These are phyloP conservation scores for Amesomyces nigricolor DNA, from an alignment of 2,329 filamentous ascomycete genomes.

Conservation along the genomic window DNA sequence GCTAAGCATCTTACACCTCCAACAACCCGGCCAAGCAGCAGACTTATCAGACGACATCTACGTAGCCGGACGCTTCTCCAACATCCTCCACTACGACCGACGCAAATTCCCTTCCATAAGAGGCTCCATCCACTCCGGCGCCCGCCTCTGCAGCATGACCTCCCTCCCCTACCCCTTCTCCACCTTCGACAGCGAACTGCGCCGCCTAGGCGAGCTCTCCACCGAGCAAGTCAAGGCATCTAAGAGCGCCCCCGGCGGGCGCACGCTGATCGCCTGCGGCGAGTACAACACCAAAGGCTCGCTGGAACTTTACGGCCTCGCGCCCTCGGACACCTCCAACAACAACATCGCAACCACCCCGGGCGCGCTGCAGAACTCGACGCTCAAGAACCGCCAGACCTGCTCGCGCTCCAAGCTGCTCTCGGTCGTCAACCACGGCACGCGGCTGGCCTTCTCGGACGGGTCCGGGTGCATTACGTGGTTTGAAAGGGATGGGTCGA, in stretches of 20 bases:
- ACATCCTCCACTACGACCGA: constrained; percentile 82
- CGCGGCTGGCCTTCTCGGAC: constrained; percentile 75
- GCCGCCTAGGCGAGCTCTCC: constrained; percentile 51
- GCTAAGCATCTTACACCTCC: constrained; percentile 74
- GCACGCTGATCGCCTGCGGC: constrained; percentile 74
- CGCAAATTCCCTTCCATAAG: constrained; percentile 75
- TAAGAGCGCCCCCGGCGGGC: constrained; percentile 48
- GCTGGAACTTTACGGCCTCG: constrained; percentile 74
- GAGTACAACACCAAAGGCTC: constrained; percentile 91
- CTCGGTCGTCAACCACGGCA: constrained; percentile 75
- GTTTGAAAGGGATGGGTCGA: constrained; percentile 78
- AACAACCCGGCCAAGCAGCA: constrained; percentile 45
- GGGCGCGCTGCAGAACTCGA: constrained; percentile 39
- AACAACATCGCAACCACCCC: constrained; percentile 23
- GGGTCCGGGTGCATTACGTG: constrained; percentile 80
- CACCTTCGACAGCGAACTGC: constrained; percentile 53
- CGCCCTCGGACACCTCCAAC: not conserved
- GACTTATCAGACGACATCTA: constrained; percentile 74
- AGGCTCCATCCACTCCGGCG: constrained; percentile 78
- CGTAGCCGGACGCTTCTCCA: constrained; percentile 82
- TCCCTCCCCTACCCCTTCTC: constrained; percentile 64
- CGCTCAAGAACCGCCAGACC: constrained; percentile 75
- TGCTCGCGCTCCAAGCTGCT: constrained; percentile 75
- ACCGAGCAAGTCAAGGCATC: constrained; percentile 47
- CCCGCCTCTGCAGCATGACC: constrained; percentile 66